These are phyloP conservation scores for Ceratocystis papillata DNA, from an alignment of 2,329 filamentous ascomycete genomes.

Conservation along the genomic window DNA sequence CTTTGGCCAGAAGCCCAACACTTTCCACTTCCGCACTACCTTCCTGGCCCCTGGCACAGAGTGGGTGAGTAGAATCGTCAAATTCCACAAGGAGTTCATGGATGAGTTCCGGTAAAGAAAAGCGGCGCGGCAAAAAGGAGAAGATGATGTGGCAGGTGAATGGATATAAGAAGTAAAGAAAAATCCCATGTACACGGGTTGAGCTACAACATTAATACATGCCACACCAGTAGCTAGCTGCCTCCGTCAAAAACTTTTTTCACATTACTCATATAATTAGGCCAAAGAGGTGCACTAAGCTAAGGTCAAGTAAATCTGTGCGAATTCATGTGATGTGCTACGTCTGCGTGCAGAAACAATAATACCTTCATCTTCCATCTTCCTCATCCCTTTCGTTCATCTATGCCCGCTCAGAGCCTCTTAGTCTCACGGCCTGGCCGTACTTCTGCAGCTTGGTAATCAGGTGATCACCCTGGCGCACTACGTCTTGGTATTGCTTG, in stretches of 20 bases:
- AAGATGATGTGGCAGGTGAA: background rate
- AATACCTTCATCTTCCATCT: background rate
- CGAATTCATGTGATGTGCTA: conserved; percentile 18
- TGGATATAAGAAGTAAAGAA: background rate
- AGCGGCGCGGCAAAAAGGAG: background rate
- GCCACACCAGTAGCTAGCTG: background rate
- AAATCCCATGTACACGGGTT: background rate
- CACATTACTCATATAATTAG: no score
- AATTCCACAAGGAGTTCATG: conserved; percentile 90
- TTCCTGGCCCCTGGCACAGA: conserved; percentile 94
- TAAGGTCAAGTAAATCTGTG: background rate
- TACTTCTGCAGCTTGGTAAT: conserved; percentile 99
- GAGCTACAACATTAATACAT: background rate
- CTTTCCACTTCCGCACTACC: conserved; percentile 88
- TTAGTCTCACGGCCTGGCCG: conserved; percentile 84
- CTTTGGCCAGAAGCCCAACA: conserved; percentile 87
- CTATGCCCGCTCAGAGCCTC: conserved; percentile 85
- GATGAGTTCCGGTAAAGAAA: conserved; percentile 53
- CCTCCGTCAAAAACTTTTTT: no score
- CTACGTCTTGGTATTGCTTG: conserved; percentile 97
- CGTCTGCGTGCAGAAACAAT: conserved; percentile 11
- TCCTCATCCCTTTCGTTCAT: background rate
- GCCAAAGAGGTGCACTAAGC: background rate
- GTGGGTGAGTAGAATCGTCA: conserved; percentile 76
- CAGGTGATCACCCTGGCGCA: conserved; percentile 92